Evolutionary conservation across 1,139 yeast species (phyloP).

Genomic region (Ashbya aceris): DNA sequence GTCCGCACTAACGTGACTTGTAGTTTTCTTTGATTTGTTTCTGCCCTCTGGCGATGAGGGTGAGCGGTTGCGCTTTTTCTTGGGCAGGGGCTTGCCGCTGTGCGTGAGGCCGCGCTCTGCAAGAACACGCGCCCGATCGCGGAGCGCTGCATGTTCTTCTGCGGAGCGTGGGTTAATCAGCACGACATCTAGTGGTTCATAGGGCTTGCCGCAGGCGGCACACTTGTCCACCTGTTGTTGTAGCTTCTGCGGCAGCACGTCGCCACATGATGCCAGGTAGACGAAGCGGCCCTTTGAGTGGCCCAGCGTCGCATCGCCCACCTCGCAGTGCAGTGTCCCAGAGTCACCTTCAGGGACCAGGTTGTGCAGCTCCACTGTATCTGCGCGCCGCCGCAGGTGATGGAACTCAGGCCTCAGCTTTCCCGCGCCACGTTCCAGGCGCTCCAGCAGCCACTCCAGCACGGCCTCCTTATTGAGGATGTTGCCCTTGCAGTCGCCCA

Average conservation of each 20-base stretch:
- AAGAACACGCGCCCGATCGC: conserved; percentile 33
- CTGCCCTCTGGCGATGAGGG: background rate
- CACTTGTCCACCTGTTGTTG: conserved; percentile 32
- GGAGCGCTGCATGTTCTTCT: conserved; percentile 24
- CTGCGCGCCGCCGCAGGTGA: conserved; percentile 43
- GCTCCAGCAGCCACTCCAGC: conserved; percentile 44
- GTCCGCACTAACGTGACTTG: too few species aligned
- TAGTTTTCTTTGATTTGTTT: background rate
- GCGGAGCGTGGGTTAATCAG: conserved; percentile 31
- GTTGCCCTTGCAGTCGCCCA: conserved; percentile 63
- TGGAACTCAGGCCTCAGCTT: conserved; percentile 26
- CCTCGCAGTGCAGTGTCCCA: conserved; percentile 43
- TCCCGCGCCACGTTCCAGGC: conserved; percentile 23
- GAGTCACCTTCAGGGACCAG: conserved; percentile 18
- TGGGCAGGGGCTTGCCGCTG: conserved; percentile 35
- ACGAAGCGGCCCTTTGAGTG: conserved; percentile 33
- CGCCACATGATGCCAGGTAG: conserved; percentile 48
- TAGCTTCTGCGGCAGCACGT: conserved; percentile 38
- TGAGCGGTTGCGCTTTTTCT: conserved; percentile 24
- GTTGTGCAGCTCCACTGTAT: conserved; percentile 36
- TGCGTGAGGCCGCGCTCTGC: conserved; percentile 37
- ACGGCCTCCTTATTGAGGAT: conserved; percentile 63
- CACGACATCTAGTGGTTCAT: conserved; percentile 31
- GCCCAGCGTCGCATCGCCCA: conserved; percentile 35
- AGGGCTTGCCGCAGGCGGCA: conserved; percentile 34